Base-by-base conservation (phyloP, 345 rosid species). In the Erodium maritimum region DNA sequence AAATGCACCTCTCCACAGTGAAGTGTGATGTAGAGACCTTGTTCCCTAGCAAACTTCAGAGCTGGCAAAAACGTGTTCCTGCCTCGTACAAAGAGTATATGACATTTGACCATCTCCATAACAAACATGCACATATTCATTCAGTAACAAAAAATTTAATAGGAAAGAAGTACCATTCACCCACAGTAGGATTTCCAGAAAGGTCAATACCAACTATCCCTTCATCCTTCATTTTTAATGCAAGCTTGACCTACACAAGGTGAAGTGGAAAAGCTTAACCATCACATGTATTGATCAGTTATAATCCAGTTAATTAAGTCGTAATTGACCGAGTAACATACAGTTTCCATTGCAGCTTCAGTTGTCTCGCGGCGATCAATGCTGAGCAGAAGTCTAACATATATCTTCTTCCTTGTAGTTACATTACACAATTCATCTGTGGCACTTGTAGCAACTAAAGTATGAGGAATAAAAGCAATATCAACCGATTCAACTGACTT, bases 201-300 rank as follows among this genome's bases (percentile, higher is more conserved):
- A 93, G 97, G 78, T 93, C 99, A 25, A 89, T 87, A 54, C 96
- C 99, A 58, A 83, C 82, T 17, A 87, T 90, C 23, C 95, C 99
- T 0, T 67, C 65, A 67, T 85, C 75, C 67, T 75, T 77, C 97
- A 93, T 79, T 67, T 83, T 95, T 73, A 85, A 61, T 1, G 97
- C 99, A 56, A 93, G 91, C 73, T 87, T 82, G 64, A 93, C 94
- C 99, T 90, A 55, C 16, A 65, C 24, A 66, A 67, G 22, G 50
- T 14, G 14, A 6, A 33, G 19, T 24, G 61, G 53, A 22, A 1
- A 55, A n/a, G 52, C 34, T 18, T 24, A 42, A 17, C 12, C 64
- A 53, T 19, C 57, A 16, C 18, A 70, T 55, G 53, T 57, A 21
- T 20, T 14, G 19, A 42, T 50, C 45, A 19, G 48, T 61, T 22